phyloP scores from a whole-genome alignment of 164 flowering plant species.

The Macadamia tetraphylla region DNA sequence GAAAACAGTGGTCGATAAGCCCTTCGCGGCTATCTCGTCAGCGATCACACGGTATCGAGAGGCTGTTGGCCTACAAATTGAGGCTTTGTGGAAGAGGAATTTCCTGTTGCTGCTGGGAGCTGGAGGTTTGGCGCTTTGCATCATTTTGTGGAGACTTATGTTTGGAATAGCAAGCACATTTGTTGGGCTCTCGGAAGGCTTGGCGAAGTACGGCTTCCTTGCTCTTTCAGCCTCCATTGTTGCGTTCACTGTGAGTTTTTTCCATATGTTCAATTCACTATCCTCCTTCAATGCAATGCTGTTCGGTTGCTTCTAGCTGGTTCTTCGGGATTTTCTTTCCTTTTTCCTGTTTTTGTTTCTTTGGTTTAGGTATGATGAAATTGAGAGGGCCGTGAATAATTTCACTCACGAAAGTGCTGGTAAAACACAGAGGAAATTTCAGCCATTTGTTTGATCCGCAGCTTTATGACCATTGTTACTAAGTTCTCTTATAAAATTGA shows the following conservation, averaged over 20 bases:
- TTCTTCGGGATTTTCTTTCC: too few species aligned
- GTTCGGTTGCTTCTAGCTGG: background rate
- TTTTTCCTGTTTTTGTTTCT: too few species aligned
- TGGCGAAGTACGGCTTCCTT: constrained; percentile 96
- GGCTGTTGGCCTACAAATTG: constrained; percentile 73
- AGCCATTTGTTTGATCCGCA: too few species aligned
- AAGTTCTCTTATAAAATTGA: too few species aligned
- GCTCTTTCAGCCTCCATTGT: constrained; percentile 86
- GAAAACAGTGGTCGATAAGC: constrained; percentile 40
- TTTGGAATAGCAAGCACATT: constrained; percentile 81
- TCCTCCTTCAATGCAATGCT: background rate
- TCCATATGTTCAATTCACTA: background rate
- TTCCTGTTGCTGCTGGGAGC: constrained; percentile 56
- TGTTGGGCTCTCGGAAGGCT: constrained; percentile 85
- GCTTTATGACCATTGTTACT: too few species aligned
- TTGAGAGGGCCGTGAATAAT: too few species aligned
- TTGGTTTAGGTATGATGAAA: too few species aligned
- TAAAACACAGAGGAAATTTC: too few species aligned
- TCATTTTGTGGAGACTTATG: constrained; percentile 75
- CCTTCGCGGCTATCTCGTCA: constrained; percentile 29
- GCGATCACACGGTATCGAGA: constrained; percentile 50
- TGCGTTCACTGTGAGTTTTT: constrained; percentile 67
- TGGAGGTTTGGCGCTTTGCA: constrained; percentile 52
- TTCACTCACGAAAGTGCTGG: too few species aligned
- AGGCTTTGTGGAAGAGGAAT: constrained; percentile 81